Base-by-base conservation (phyloP, 2,329 filamentous ascomycete genomes). In the Colletotrichum eremochloae region DNA sequence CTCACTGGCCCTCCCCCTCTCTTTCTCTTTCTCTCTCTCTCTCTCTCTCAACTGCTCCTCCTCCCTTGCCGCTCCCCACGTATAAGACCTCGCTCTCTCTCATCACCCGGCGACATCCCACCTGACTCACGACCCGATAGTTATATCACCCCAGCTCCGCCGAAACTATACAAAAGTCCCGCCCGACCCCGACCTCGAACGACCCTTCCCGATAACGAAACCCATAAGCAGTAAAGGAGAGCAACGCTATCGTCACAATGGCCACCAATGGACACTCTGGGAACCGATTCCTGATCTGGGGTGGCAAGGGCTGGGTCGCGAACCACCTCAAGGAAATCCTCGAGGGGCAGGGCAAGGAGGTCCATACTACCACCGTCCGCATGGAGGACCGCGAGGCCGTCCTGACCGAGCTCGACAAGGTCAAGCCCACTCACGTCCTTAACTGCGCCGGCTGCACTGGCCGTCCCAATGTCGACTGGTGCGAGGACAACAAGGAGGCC, bases 401-500 rank as follows among this genome's bases (percentile, higher is more conserved):
- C 68, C 79, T 87, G 65, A 82, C 84, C 57, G 87, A 89, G 78
- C 84, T 93, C 36, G 85, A 89, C 61, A 83, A 82, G 63, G 81
- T 90, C 79, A 87, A 88, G 80, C 91, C 91, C 31, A 92, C 90
- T 4, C 90, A 92, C 77, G 90, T 92, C 68, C 82, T 93, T 63
- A 92, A 92, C 80, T 89, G 87, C 72, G 91, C 91, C 60, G 91
- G 90, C 73, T 89, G 87, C 78, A 92, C 90, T 3, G 91, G 91
- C 62, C 85, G 89, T 33, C 90, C 90, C 74, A 93, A 92, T 75
- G 90, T 92, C 79, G 91, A 92, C 81, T 92, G 90, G 90, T 92
- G 91, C 77, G 91, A 93, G 82, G 89, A 91, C 77, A 87, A 93
- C 83, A 91, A 89, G 81, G 87, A 91, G 80, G 87, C 88, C 67